Conservation (phyloP, 176 grass and related monocot genomes). For the Cocos nucifera region DNA sequence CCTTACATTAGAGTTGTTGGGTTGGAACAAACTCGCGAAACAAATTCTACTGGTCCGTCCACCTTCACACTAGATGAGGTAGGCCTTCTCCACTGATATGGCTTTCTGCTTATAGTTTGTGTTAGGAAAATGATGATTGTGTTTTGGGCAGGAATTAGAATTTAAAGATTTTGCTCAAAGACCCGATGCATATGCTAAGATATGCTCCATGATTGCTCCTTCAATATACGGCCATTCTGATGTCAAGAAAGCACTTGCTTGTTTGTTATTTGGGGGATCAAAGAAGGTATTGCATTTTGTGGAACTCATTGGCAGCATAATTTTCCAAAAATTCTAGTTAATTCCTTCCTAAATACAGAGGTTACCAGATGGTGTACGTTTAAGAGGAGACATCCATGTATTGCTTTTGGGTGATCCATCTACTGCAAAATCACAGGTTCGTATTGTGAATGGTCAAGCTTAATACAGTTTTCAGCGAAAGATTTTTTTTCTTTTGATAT, state of each 20-base stretch:
- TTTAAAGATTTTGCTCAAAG: constrained; percentile 99
- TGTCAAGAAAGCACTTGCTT: constrained; percentile 92
- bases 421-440: constrained; percentile 94
- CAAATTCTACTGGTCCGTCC: constrained; percentile 67
- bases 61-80: constrained; percentile 88
- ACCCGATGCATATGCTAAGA: constrained; percentile 71
- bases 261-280: constrained; percentile 81
- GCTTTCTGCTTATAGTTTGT: neutral
- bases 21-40: constrained; percentile 76
- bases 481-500: no score
- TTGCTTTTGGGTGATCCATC: constrained; percentile 97
- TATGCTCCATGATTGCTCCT: constrained; percentile 80
- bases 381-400: constrained; percentile 94
- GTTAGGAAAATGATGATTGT: neutral
- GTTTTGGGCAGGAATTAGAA: constrained; percentile 49
- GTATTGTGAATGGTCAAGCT: constrained; percentile 2
- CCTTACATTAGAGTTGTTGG: constrained; percentile 97
- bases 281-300: constrained; percentile 48
- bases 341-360: constrained; percentile 39
- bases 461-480: no score
- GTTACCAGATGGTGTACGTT: constrained; percentile 69
- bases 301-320: neutral
- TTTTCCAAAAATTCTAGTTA: neutral
- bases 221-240: constrained; percentile 89
- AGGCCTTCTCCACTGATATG: neutral